phyloP scores from a whole-genome alignment of 2,329 filamentous ascomycete genomes.

The Aspergillus sp. region DNA sequence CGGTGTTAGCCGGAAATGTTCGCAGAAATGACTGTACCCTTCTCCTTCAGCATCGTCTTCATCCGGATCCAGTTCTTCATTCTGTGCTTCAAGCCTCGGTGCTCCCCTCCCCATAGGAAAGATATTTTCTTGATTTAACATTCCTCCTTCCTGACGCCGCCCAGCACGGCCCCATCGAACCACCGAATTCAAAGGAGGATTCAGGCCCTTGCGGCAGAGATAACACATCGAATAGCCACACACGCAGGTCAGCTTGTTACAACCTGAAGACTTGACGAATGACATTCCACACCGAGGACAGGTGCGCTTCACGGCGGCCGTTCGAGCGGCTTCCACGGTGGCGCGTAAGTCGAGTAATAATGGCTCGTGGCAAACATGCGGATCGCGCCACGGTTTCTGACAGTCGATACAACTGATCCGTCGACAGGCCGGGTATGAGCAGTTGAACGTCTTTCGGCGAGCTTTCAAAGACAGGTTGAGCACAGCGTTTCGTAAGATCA shows the following conservation, averaged over 20 bases:
- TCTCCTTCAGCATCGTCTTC: constrained; percentile 50
- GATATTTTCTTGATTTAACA: constrained; percentile 20
- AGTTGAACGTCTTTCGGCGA: constrained; percentile 74
- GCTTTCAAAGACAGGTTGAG: constrained; percentile 67
- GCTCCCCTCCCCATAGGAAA: constrained; percentile 44
- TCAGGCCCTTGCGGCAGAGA: constrained; percentile 74
- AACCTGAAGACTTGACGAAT: constrained; percentile 90
- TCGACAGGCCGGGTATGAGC: constrained; percentile 67
- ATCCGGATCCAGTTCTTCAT: constrained; percentile 10
- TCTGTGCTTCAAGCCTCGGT: constrained; percentile 20
- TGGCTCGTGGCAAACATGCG: constrained; percentile 87
- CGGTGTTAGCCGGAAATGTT: constrained; percentile 84
- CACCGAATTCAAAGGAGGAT: constrained; percentile 22
- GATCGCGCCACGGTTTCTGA: constrained; percentile 78
- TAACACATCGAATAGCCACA: constrained; percentile 99
- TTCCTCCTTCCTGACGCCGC: neutral
- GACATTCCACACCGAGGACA: constrained; percentile 88
- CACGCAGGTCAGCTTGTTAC: constrained; percentile 94
- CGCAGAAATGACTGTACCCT: constrained; percentile 92
- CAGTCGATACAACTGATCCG: constrained; percentile 79
- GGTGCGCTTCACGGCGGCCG: constrained; percentile 88
- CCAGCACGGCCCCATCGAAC: constrained; percentile 10
- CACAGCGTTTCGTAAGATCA: constrained; percentile 60
- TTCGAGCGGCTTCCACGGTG: constrained; percentile 89
- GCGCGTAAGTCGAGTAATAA: constrained; percentile 78